Conservation (phyloP, 1,284 basidiomycete species). For the Waitea zeae region DNA sequence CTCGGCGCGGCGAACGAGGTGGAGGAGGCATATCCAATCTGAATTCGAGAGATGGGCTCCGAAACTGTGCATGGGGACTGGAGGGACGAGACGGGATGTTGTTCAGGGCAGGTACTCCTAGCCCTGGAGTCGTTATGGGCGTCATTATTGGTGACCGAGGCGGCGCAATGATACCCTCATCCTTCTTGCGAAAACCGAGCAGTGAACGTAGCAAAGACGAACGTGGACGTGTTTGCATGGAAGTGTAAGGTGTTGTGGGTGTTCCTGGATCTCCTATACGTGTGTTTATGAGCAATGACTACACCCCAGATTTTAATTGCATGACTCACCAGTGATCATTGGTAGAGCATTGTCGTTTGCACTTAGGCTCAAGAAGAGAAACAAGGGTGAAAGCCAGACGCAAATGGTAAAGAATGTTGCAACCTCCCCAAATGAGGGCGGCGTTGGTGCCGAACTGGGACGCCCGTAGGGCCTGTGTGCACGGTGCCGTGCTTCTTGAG, state of each 20-base stretch:
- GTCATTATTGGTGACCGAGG: too few species aligned
- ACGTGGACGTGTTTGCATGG: constrained; percentile 8
- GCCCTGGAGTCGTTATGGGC: too few species aligned
- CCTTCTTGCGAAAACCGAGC: constrained; percentile 12
- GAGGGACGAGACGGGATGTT: too few species aligned
- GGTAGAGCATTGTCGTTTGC: constrained; percentile 92
- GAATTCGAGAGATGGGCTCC: too few species aligned
- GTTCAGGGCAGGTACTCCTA: too few species aligned
- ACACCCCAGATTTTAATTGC: background rate
- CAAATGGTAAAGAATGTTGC: constrained; percentile 87
- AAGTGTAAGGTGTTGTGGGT: constrained; percentile 7
- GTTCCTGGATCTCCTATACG: constrained; percentile 10
- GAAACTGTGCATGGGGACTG: too few species aligned
- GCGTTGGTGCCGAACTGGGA: constrained; percentile 25
- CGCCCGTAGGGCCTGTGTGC: constrained; percentile 22
- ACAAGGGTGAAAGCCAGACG: constrained; percentile 85
- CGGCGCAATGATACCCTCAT: constrained; percentile 18
- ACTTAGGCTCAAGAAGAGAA: constrained; percentile 83
- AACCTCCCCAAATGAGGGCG: constrained; percentile 79
- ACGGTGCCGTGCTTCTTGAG: constrained; percentile 32
- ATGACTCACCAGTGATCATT: constrained; percentile 15
- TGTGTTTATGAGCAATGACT: constrained; percentile 3
- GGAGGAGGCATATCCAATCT: too few species aligned
- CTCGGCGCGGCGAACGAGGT: too few species aligned
- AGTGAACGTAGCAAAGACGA: constrained; percentile 17